Evolutionary conservation across 331 rosid genomes (phyloP), one percentile per base, ranked within the genome.

Genomic region (Dryas integrifolia): DNA sequence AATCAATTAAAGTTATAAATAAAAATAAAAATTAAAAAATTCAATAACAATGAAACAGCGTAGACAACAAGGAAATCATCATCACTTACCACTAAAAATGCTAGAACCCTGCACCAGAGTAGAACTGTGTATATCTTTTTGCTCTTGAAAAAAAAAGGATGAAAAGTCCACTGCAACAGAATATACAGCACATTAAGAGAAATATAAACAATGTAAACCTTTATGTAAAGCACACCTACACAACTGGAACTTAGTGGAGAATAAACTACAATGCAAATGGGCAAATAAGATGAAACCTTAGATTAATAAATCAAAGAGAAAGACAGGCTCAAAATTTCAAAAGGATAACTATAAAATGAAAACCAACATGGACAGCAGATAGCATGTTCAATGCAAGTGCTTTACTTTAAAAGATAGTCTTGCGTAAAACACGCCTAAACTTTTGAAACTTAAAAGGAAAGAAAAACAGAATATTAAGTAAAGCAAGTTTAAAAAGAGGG

Each of bases 81-180:
- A 70, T 58, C 72, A 85, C 98, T 89, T 84, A 95, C 98, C 83
- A 84, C 95, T 91, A 95, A 89, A 82, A 84, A 95, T 46, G 97
- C 77, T 73, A 95, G 92, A 87, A 88, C 96, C 82, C 98, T 92
- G 89, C 98, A 95, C 98, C 98, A 95, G 45, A 95, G 38, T 65
- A 86, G 78, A 82, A 91, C 98, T 56, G 98, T 94, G 82, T 88
- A 94, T 76, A 94, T 85, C 93, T 85, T 94, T 85, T 89, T 94
- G 85, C 86, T 80, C 95, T 94, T 94, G 78, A 88, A 75, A 71
- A 94, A 66, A 87, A 94, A 94, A 58, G 98, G 98, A 82, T 94
- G 96, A 52, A 94, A 94, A 11, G 92, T 88, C 98, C 98, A 94
- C 98, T 94, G 96, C 88, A 88, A 74, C 70, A 79, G 30, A 81